These are phyloP conservation scores for Umbelopsis sp. DNA, from an alignment of 192 early-diverging fungal species.

Conservation along the genomic window DNA sequence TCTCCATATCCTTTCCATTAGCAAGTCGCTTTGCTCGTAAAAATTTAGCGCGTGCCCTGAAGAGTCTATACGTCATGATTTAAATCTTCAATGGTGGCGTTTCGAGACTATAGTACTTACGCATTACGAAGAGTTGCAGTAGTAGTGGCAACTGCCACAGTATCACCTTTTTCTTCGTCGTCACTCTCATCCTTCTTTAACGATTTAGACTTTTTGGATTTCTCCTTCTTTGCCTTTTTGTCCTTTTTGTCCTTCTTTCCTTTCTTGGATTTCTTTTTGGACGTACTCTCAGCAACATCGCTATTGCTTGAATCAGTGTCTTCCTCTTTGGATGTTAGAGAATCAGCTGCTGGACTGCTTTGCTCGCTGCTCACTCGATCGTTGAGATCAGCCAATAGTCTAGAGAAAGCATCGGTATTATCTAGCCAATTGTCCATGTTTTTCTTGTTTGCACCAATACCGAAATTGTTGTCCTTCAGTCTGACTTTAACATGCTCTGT, in stretches of 20 bases:
- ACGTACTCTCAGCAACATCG: conserved; percentile 41
- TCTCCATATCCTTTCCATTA: conserved; percentile 40
- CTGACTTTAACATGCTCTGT: conserved; percentile 85
- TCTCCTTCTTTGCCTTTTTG: conserved; percentile 41
- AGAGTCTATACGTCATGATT: not conserved
- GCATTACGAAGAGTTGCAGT: conserved; percentile 46
- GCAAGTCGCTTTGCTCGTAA: conserved; percentile 50
- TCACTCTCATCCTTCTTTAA: conserved; percentile 32
- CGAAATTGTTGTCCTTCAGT: conserved; percentile 85
- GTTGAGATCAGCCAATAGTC: conserved; percentile 81
- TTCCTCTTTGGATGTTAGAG: conserved; percentile 25
- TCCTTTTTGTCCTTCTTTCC: conserved; percentile 35
- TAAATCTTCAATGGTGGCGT: not conserved
- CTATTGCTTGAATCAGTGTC: conserved; percentile 36
- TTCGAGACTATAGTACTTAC: conserved; percentile 32
- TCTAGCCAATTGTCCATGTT: conserved; percentile 94
- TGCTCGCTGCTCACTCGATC: conserved; percentile 47
- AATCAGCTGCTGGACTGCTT: conserved; percentile 24
- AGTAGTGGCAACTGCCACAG: conserved; percentile 25
- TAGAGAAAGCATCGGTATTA: conserved; percentile 84
- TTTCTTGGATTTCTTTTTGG: conserved; percentile 32
- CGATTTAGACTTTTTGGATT: conserved; percentile 34
- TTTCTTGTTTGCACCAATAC: conserved; percentile 87
- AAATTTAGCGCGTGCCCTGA: conserved; percentile 50
- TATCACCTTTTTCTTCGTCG: conserved; percentile 33